Evolutionary conservation across 306 rosid species (phyloP).

Genomic region (Hippophae rhamnoides): DNA sequence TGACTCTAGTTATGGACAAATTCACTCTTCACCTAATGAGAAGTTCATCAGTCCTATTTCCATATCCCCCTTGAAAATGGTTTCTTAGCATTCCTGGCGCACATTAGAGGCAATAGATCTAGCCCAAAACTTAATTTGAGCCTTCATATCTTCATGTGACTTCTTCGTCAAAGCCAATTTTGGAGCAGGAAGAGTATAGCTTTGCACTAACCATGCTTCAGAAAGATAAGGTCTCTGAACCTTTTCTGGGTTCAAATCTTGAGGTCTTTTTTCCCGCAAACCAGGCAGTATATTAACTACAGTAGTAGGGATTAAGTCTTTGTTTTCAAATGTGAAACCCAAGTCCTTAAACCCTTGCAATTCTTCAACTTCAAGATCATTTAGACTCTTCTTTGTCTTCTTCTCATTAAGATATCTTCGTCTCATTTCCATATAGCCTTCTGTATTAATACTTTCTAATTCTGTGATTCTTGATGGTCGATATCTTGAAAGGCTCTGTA

Average conservation of each 20-base stretch:
- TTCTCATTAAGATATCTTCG: slow-evolving; percentile 26
- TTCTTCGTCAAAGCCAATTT: slow-evolving; percentile 30
- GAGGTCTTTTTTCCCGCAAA: slow-evolving; percentile 46
- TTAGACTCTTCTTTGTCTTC: slow-evolving; percentile 46
- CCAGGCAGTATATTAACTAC: slow-evolving; percentile 77
- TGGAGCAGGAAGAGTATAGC: slow-evolving; percentile 50
- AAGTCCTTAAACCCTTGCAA: slow-evolving; percentile 89
- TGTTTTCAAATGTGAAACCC: slow-evolving; percentile 79
- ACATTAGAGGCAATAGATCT: slow-evolving; percentile 76
- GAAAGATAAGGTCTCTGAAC: slow-evolving; percentile 77
- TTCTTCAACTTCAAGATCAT: slow-evolving; percentile 75
- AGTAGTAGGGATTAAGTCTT: slow-evolving; percentile 32
- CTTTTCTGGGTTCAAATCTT: slow-evolving; percentile 33
- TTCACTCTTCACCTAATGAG: too few relatives aligned
- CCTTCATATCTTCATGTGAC: slow-evolving; percentile 56
- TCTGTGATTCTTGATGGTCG: slow-evolving; percentile 23
- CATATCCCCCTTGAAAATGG: too few relatives aligned
- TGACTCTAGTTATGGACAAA: too few relatives aligned
- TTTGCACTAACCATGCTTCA: slow-evolving; percentile 73
- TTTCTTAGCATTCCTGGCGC: slow-evolving; percentile 13
- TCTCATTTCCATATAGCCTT: slow-evolving; percentile 43
- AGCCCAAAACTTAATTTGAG: slow-evolving; percentile 87
- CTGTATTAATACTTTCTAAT: slow-evolving; percentile 18
- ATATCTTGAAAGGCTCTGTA: slow-evolving; percentile 40
- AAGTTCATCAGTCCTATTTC: too few relatives aligned